Evolutionary conservation across 1,284 basidiomycete species (phyloP).

Genomic region (Leccinum pseudoinsigne): DNA sequence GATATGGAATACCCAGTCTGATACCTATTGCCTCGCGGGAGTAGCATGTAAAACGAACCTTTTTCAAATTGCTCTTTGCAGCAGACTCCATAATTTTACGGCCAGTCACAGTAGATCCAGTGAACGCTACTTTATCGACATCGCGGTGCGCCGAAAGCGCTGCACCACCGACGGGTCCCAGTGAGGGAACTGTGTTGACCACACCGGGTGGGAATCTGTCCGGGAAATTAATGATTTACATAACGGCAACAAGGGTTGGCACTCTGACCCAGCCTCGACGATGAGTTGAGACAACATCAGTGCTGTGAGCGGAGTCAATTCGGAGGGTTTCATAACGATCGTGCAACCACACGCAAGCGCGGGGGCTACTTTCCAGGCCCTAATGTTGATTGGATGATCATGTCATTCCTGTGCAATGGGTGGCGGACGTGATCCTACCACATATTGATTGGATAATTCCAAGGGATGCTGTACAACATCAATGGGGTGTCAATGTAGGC

Average conservation of each 20-base stretch:
- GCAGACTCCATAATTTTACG: constrained; percentile 91
- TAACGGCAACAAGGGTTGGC: constrained; percentile 13
- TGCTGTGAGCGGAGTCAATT: constrained; percentile 89
- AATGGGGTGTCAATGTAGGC: constrained; percentile 8
- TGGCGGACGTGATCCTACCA: constrained; percentile 46
- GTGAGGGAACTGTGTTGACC: constrained; percentile 85
- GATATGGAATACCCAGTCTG: constrained; percentile 15
- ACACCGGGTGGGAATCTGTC: constrained; percentile 88
- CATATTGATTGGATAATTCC: constrained; percentile 94
- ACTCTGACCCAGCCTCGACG: constrained; percentile 71
- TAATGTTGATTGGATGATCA: constrained; percentile 28
- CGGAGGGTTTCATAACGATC: constrained; percentile 91
- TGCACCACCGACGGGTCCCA: constrained; percentile 83
- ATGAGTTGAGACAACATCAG: constrained; percentile 79
- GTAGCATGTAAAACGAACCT: constrained; percentile 43
- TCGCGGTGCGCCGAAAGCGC: constrained; percentile 77
- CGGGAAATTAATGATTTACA: constrained; percentile 18
- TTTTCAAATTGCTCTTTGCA: constrained; percentile 92
- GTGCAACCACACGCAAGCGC: constrained; percentile 88
- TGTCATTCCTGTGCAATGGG: constrained; percentile 13
- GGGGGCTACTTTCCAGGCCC: constrained; percentile 90
- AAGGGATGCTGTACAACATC: constrained; percentile 64
- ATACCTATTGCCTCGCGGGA: constrained; percentile 23
- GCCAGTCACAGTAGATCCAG: constrained; percentile 86
- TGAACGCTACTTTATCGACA: constrained; percentile 86